These are phyloP conservation scores for Hypholoma sublateritium DNA, from an alignment of 768 basidiomycete species.

Conservation along the genomic window DNA sequence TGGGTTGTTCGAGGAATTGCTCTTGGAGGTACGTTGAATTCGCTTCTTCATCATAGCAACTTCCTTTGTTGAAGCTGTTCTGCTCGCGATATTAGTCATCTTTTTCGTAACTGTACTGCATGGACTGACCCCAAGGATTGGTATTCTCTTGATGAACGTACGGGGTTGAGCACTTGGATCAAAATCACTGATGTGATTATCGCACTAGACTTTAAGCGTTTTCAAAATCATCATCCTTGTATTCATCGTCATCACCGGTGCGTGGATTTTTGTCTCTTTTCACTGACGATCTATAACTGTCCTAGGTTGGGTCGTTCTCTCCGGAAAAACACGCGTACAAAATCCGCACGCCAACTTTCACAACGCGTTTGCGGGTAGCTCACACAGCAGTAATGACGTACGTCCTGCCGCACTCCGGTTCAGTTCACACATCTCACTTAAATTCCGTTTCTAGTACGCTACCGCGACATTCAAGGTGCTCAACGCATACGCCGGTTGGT, in stretches of 20 bases:
- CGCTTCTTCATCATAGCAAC: neutral
- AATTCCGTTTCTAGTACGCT: constrained; percentile 46
- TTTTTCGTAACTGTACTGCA: constrained; percentile 50
- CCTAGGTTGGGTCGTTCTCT: constrained; percentile 56
- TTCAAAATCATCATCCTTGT: constrained; percentile 56
- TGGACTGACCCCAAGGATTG: constrained; percentile 47
- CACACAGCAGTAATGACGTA: constrained; percentile 41
- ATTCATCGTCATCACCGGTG: constrained; percentile 51
- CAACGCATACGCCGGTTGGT: constrained; percentile 46
- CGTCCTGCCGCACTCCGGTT: neutral
- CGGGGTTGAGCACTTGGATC: neutral
- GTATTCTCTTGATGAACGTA: constrained; percentile 58
- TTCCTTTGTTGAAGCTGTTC: neutral
- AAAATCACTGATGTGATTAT: neutral
- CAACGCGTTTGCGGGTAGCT: constrained; percentile 54
- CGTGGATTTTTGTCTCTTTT: neutral
- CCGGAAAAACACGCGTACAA: constrained; percentile 47
- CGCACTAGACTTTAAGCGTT: constrained; percentile 40
- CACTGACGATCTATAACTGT: neutral
- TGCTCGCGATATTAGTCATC: constrained; percentile 36
- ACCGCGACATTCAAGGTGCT: constrained; percentile 62
- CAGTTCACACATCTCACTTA: neutral
- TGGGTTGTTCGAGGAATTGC: constrained; percentile 63
- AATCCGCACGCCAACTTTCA: constrained; percentile 55
- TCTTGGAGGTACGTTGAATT: constrained; percentile 40